Percentiles rank a stretch among this genome's conserved stretches.
These are phyloP conservation scores for Penicillium occitanis DNA, from an alignment of 2,329 filamentous ascomycete genomes.

Conservation along the genomic window DNA sequence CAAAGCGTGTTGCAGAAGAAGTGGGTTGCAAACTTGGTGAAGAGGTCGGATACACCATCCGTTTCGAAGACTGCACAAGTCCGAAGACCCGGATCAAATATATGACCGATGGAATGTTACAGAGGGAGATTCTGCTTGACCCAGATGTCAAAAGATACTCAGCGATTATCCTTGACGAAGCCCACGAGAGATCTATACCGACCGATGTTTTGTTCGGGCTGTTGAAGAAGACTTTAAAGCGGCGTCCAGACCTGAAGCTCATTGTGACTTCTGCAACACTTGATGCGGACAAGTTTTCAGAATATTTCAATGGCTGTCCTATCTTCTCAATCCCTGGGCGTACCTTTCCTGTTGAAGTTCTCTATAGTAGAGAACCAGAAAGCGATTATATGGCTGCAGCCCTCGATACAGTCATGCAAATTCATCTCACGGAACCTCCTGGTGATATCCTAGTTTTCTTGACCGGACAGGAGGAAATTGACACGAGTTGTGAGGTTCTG, in stretches of 20 bases:
- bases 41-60: conserved; percentile 95
- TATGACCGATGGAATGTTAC: conserved; percentile 98
- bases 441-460: conserved; percentile 97
- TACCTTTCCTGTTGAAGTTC: conserved; percentile 91
- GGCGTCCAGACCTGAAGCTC: conserved; percentile 82
- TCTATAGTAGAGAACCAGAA: conserved; percentile 93
- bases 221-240: conserved; percentile 87
- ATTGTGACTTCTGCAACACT: conserved; percentile 97
- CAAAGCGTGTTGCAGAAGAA: conserved; percentile 94
- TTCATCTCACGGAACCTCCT: conserved; percentile 85
- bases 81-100: conserved; percentile 94
- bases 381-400: conserved; percentile 93
- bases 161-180: conserved; percentile 97
- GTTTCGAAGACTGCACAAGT: conserved; percentile 92
- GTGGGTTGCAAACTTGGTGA: conserved; percentile 87
- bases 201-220: conserved; percentile 94
- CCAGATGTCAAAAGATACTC: conserved; percentile 86
- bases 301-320: conserved; percentile 92
- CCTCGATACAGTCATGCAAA: conserved; percentile 96
- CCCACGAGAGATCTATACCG: conserved; percentile 93
- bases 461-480: conserved; percentile 97
- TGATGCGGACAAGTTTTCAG: conserved; percentile 95
- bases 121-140: conserved; percentile 91
- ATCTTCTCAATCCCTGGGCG: conserved; percentile 96
- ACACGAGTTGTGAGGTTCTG: conserved; percentile 88